Evolutionary conservation across 2,329 filamentous ascomycete species (phyloP).

Genomic region (Paraconiothyrium brasiliense): DNA sequence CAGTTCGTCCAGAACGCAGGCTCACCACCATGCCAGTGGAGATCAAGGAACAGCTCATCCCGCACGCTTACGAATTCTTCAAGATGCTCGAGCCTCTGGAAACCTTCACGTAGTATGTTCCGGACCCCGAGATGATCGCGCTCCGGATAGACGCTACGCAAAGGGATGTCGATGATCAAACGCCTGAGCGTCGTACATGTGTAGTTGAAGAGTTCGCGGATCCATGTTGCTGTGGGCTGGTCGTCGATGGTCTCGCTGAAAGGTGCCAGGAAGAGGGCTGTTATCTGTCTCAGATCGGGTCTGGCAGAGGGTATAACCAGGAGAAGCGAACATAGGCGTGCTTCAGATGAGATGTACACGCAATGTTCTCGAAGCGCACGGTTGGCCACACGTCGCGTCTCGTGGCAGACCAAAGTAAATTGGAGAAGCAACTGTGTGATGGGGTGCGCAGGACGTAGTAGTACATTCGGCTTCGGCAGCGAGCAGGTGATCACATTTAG

Average conservation of each 20-base stretch:
- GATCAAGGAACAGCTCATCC: conserved; percentile 57
- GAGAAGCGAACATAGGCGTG: conserved; percentile 38
- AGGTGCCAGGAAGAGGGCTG: conserved; percentile 50
- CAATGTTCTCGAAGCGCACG: conserved; percentile 58
- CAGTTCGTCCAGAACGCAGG: conserved; percentile 56
- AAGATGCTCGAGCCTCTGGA: conserved; percentile 54
- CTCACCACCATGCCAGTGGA: conserved; percentile 28
- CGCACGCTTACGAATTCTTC: conserved; percentile 61
- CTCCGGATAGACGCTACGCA: conserved; percentile 54
- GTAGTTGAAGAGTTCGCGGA: conserved; percentile 56
- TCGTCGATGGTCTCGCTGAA: conserved; percentile 54
- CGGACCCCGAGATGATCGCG: conserved; percentile 53
- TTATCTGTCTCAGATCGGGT: conserved; percentile 39
- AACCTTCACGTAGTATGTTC: conserved; percentile 57
- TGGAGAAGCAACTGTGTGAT: conserved; percentile 57
- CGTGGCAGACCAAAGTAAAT: conserved; percentile 56
- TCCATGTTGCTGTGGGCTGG: conserved; percentile 52
- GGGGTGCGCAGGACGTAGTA: conserved; percentile 51
- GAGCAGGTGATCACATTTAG: conserved; percentile 39
- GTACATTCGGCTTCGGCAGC: conserved; percentile 27
- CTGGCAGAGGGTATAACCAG: conserved; percentile 25
- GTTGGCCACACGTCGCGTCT: conserved; percentile 54
- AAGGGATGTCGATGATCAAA: conserved; percentile 61
- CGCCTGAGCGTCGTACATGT: conserved; percentile 54
- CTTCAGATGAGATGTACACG: conserved; percentile 54